phyloP scores from a whole-genome alignment of 495 filamentous ascomycete species.

The Aspergillus affinis region DNA sequence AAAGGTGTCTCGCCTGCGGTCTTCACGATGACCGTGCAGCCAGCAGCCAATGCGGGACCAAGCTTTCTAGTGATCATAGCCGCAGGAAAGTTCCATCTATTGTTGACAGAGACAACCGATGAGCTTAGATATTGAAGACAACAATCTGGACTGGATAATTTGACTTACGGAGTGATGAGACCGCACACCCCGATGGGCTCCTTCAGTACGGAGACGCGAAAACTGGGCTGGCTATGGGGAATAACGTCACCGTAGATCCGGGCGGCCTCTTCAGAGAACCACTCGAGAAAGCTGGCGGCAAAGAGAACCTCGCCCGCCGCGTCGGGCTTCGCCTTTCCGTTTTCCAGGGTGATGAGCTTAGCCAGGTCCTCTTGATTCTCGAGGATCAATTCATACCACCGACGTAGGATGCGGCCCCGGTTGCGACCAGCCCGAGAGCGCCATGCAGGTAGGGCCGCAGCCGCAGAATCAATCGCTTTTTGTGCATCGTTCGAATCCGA shows the following conservation, averaged over 20 bases:
- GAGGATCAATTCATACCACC: constrained; percentile 53
- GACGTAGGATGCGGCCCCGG: neutral
- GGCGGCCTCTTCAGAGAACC: constrained; percentile 75
- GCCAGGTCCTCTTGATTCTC: constrained; percentile 76
- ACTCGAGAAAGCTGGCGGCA: constrained; percentile 75
- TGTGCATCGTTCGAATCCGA: neutral
- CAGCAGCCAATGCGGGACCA: neutral
- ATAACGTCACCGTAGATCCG: constrained; percentile 65
- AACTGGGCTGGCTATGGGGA: neutral
- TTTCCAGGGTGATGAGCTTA: constrained; percentile 60
- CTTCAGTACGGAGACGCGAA: neutral
- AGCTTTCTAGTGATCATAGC: neutral
- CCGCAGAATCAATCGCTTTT: neutral
- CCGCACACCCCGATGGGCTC: neutral
- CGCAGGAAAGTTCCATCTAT: neutral
- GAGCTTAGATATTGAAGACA: neutral
- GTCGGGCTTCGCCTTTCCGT: constrained; percentile 73
- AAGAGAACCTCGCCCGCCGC: constrained; percentile 71
- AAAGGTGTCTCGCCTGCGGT: neutral
- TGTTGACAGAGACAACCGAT: neutral
- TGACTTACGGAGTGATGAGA: neutral
- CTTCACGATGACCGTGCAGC: neutral
- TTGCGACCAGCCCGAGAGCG: neutral
- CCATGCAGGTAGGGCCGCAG: neutral
- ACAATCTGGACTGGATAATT: neutral